A percentile compares a stretch with the other conserved stretches of the same genome.
Evolutionary conservation across 345 rosid genomes (phyloP).

Genomic region (Barbarea vulgaris): DNA sequence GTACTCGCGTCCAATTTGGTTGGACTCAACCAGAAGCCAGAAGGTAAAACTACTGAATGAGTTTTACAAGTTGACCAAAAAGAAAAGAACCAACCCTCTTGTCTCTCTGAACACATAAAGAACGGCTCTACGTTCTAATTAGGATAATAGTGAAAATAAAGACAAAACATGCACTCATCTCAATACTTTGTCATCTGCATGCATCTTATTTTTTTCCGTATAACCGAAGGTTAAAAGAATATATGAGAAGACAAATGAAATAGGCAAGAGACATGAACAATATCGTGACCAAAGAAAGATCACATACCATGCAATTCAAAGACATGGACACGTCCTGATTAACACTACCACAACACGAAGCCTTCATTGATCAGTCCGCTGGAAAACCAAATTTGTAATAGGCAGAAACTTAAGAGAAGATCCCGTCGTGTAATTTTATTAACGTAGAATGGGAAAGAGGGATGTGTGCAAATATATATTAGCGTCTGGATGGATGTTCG

Average conservation of each 20-base stretch:
- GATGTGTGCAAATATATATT: constrained; percentile 2
- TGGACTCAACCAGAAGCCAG: no score
- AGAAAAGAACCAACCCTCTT: no score
- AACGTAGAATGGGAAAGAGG: neutral
- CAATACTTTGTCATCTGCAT: no score
- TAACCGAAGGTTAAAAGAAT: neutral
- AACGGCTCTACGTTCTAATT: no score
- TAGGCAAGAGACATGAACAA: neutral
- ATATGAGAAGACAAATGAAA: neutral
- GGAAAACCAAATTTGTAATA: neutral
- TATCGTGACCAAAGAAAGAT: neutral
- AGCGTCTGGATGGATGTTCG: neutral
- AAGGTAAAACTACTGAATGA: no score
- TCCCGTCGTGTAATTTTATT: constrained; percentile 1
- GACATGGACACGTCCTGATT: constrained; percentile 13
- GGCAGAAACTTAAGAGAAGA: neutral
- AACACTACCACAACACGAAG: constrained; percentile 6
- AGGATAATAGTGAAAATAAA: no score
- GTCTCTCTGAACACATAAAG: no score
- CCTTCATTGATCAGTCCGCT: constrained; percentile 7
- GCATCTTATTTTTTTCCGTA: no score
- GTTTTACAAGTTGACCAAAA: no score
- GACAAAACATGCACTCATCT: no score
- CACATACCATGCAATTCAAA: constrained; percentile 21
- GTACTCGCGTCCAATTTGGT: no score